phyloP scores from a whole-genome alignment of 805 yeast species.

The Cyberlindnera bimundalis region DNA sequence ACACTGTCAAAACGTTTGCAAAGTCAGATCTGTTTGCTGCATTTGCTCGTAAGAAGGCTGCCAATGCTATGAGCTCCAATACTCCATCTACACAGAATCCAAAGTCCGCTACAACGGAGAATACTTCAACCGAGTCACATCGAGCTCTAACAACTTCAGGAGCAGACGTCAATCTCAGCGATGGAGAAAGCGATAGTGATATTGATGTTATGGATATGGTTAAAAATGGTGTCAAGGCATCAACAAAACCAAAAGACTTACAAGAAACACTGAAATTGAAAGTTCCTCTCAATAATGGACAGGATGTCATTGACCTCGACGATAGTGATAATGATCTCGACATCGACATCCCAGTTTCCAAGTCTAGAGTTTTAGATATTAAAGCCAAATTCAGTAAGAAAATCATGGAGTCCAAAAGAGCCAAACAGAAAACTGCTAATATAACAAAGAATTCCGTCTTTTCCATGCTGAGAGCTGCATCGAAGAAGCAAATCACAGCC shows the following conservation, averaged over 20 bases:
- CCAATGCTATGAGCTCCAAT: neutral
- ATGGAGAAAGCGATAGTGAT: conserved; percentile 14
- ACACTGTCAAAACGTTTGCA: conserved; percentile 19
- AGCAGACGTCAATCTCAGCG: no score
- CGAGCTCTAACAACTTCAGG: no score
- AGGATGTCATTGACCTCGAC: conserved; percentile 18
- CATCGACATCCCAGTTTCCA: conserved; percentile 25
- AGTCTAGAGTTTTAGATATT: conserved; percentile 33
- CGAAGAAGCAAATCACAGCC: conserved; percentile 45
- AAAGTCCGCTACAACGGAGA: no score
- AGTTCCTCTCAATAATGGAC: neutral
- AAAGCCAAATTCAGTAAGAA: conserved; percentile 33
- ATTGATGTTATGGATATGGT: conserved; percentile 10
- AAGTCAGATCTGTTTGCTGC: conserved; percentile 23
- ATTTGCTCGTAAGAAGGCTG: conserved; percentile 16
- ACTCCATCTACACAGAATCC: no score
- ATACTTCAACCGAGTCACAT: no score
- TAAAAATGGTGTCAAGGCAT: neutral
- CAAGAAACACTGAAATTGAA: neutral
- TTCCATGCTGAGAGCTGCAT: conserved; percentile 38
- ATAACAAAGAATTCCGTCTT: conserved; percentile 32
- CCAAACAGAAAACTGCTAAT: conserved; percentile 11
- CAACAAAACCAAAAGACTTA: neutral
- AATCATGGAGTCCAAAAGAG: conserved; percentile 10
- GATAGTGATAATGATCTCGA: conserved; percentile 24